phyloP scores from a whole-genome alignment of 352 stramenopile genomes.

The Blastocystis sp. region DNA sequence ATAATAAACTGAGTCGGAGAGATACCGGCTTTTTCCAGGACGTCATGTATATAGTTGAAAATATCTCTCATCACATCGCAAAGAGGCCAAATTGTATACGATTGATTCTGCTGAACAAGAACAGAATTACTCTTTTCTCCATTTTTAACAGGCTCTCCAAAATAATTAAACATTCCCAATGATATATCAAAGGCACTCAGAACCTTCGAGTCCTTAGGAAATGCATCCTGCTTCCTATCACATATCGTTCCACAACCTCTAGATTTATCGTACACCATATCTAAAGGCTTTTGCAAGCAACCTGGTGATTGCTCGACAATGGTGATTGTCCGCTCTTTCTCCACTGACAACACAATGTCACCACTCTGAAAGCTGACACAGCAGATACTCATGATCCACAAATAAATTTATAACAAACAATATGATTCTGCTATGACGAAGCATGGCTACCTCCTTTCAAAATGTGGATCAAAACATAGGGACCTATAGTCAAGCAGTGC shows the following conservation, averaged over 20 bases:
- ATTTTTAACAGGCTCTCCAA: background rate
- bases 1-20: background rate
- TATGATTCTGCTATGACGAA: background rate
- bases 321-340: background rate
- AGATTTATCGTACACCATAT: background rate
- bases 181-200: background rate
- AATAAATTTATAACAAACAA: background rate
- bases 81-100: background rate
- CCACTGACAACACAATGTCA: background rate
- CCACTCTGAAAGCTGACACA: background rate
- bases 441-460: slow-evolving; percentile 44
- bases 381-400: background rate
- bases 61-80: background rate
- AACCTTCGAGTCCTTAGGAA: background rate
- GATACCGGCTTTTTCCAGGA: background rate
- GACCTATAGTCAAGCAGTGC: background rate
- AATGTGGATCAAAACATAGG: slow-evolving; percentile 61
- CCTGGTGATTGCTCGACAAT: background rate
- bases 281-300: background rate
- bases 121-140: background rate
- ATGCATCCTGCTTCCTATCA: background rate
- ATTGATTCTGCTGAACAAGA: background rate
- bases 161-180: background rate
- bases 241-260: background rate
- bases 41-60: background rate